Percentiles rank a stretch among this genome's conserved stretches.
Conservation (phyloP, 192 early-diverging fungal species). For the Umbelopsis ramanniana region DNA sequence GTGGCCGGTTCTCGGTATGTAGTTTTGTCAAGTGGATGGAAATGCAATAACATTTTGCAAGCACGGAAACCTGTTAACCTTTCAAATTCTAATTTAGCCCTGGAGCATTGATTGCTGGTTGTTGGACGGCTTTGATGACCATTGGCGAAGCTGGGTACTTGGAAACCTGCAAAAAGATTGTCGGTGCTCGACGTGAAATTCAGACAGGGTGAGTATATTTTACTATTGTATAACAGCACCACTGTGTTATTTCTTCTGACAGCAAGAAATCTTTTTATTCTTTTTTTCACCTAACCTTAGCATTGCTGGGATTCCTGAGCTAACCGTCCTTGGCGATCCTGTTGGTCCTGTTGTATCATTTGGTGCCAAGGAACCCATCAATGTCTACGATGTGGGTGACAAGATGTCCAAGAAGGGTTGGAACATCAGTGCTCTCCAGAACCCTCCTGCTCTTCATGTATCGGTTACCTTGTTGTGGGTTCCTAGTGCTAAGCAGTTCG, state of each 20-base stretch:
- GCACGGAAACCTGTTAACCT: background rate
- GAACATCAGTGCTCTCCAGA: slow-evolving; percentile 89
- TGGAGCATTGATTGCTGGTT: slow-evolving; percentile 93
- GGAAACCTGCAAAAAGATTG: slow-evolving; percentile 78
- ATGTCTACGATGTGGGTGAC: slow-evolving; percentile 86
- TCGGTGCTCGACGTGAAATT: slow-evolving; percentile 72
- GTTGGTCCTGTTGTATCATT: slow-evolving; percentile 74
- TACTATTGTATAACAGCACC: no score
- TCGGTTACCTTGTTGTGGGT: slow-evolving; percentile 86
- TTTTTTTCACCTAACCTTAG: slow-evolving; percentile 32
- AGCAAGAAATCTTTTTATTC: no score
- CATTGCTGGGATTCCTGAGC: slow-evolving; percentile 57
- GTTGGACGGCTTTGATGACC: slow-evolving; percentile 92
- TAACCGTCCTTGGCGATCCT: slow-evolving; percentile 88
- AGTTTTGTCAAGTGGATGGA: background rate
- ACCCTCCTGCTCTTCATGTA: slow-evolving; percentile 88
- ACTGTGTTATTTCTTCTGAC: no score
- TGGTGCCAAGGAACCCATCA: slow-evolving; percentile 66
- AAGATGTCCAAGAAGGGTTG: slow-evolving; percentile 81
- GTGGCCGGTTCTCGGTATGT: slow-evolving; percentile 83
- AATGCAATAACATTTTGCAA: background rate
- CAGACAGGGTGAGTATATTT: slow-evolving; percentile 56
- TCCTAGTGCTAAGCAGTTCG: slow-evolving; percentile 68
- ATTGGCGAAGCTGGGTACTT: slow-evolving; percentile 90
- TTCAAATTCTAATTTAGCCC: slow-evolving; percentile 44